Percentiles rank a stretch among this genome's conserved stretches.
phyloP scores from a whole-genome alignment of 2,329 filamentous ascomycete species.

The Coniosporium tulheliwenetii region DNA sequence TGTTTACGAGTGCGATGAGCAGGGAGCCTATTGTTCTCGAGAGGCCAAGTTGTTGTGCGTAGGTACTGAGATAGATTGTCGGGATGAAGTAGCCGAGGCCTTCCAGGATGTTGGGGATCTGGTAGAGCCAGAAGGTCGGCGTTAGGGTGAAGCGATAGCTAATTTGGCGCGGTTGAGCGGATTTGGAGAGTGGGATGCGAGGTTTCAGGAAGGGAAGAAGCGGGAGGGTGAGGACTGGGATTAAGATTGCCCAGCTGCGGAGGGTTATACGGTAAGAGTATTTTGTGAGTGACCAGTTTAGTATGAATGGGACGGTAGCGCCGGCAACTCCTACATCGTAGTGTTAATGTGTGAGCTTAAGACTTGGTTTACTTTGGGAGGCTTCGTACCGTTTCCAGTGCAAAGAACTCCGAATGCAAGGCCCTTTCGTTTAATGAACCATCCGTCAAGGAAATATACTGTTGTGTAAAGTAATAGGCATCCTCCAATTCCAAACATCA shows the following conservation, averaged over 20 bases:
- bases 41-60: slow-evolving; percentile 14
- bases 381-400: slow-evolving; percentile 10
- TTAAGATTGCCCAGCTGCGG: slow-evolving; percentile 7
- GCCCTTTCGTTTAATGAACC: slow-evolving; percentile 43
- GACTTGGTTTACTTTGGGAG: slow-evolving; percentile 5
- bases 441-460: slow-evolving; percentile 47
- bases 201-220: slow-evolving; percentile 17
- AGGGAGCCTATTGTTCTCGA: slow-evolving; percentile 11
- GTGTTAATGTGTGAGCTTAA: not conserved
- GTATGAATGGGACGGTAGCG: slow-evolving; percentile 9
- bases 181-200: slow-evolving; percentile 13
- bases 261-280: slow-evolving; percentile 12
- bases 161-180: slow-evolving; percentile 8
- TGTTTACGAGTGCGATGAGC: slow-evolving; percentile 19
- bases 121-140: slow-evolving; percentile 16
- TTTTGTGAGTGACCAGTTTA: slow-evolving; percentile 6
- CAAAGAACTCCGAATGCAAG: slow-evolving; percentile 46
- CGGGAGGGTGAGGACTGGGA: slow-evolving; percentile 15
- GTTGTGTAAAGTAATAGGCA: slow-evolving; percentile 18
- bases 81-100: slow-evolving; percentile 24
- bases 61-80: slow-evolving; percentile 21
- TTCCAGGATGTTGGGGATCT: slow-evolving; percentile 19
- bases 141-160: slow-evolving; percentile 15
- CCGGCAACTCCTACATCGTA: slow-evolving; percentile 11
- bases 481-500: slow-evolving; percentile 45